Conservation (phyloP, 352 stramenopile species). For the Phytophthora europaea region DNA sequence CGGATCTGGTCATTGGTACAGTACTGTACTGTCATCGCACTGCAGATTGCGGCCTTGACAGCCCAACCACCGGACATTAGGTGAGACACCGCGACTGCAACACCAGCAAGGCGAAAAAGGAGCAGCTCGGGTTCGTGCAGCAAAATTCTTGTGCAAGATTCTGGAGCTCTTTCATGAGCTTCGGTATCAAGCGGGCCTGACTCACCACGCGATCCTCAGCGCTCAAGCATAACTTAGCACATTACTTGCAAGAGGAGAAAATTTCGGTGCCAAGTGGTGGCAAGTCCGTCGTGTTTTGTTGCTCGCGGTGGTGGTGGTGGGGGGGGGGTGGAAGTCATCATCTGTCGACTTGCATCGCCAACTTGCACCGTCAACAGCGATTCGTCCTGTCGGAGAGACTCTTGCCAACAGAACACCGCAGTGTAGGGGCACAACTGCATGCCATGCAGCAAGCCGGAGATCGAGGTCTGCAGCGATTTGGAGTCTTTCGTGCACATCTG, state of each 20-base stretch:
- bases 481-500: slow-evolving; percentile 38
- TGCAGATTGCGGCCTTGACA: slow-evolving; percentile 7
- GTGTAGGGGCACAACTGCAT: slow-evolving; percentile 3
- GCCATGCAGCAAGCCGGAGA: slow-evolving; percentile 23
- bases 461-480: slow-evolving; percentile 29
- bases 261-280: slow-evolving; percentile 11
- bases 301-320: slow-evolving; percentile 17
- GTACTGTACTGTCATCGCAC: background rate
- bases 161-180: background rate
- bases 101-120: background rate
- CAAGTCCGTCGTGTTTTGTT: slow-evolving; percentile 17
- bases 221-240: background rate
- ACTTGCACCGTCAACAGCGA: background rate
- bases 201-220: slow-evolving; percentile 2
- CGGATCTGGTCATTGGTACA: slow-evolving; percentile 13
- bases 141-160: background rate
- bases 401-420: slow-evolving; percentile 3
- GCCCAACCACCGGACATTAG: background rate
- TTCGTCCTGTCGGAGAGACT: slow-evolving; percentile 21
- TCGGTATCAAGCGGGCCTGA: background rate
- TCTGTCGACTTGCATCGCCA: slow-evolving; percentile 12
- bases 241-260: slow-evolving; percentile 24
- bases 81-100: slow-evolving; percentile 7
- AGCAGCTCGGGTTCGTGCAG: background rate
- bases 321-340: slow-evolving; percentile 24